Conservation (phyloP, 2,329 filamentous ascomycete genomes). For the Biscogniauxia mediterranea region DNA sequence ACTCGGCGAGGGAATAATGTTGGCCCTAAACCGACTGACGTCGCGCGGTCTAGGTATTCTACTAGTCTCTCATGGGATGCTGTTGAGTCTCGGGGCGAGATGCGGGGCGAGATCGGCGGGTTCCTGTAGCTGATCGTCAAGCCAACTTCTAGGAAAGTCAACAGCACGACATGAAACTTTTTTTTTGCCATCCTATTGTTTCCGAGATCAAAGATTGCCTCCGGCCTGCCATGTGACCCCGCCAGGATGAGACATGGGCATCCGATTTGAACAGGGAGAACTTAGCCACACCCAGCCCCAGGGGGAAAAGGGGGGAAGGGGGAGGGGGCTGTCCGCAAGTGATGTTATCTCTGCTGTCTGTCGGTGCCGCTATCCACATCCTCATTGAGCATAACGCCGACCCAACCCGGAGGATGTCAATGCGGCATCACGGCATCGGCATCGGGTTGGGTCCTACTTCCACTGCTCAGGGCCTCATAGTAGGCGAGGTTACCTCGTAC, state of each 20-base stretch:
- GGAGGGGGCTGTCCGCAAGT: too few species aligned
- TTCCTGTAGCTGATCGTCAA: constrained; percentile 2
- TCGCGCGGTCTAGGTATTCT: not conserved
- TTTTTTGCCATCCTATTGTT: not conserved
- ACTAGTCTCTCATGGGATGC: not conserved
- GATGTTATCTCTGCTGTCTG: too few species aligned
- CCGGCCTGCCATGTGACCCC: not conserved
- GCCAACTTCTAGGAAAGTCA: not conserved
- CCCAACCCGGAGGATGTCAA: not conserved
- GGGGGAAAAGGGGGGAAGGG: too few species aligned
- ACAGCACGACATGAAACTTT: not conserved
- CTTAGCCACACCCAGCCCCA: not conserved
- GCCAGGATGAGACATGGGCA: not conserved
- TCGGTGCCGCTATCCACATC: not conserved
- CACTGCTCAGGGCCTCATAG: not conserved
- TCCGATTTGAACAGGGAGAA: not conserved
- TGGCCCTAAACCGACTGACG: constrained; percentile 2
- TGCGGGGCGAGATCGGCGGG: not conserved
- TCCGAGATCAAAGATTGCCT: not conserved
- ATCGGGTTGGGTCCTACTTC: not conserved
- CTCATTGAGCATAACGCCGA: not conserved
- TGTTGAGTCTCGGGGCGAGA: not conserved
- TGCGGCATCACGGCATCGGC: not conserved
- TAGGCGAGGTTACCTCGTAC: not conserved
- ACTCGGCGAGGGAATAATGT: constrained; percentile 4